Conservation (phyloP, 2,329 filamentous ascomycete genomes). For the Cryphonectria carpinicola region DNA sequence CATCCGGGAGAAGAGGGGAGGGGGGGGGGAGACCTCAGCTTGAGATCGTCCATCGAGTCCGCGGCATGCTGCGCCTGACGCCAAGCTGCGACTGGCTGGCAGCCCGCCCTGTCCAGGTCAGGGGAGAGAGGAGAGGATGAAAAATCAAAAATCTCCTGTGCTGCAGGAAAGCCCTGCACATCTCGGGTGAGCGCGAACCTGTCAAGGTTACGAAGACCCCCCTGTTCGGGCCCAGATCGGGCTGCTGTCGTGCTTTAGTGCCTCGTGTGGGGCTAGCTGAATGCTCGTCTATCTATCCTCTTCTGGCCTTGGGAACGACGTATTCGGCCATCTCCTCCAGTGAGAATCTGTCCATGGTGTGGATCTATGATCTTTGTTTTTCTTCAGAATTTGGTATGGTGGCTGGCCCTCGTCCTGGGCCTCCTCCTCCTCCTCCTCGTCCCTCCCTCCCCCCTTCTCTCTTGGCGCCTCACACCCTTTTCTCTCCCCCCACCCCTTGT, state of each 20-base stretch:
- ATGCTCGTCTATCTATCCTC: constrained; percentile 23
- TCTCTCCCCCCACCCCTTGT: not conserved
- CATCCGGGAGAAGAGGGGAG: not conserved
- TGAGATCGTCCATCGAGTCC: not conserved
- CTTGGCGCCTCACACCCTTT: not conserved
- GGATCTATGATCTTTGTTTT: constrained; percentile 6
- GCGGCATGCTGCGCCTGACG: constrained; percentile 8
- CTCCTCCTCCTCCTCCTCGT: not conserved
- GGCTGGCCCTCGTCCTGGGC: not conserved
- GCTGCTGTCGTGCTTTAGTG: constrained; percentile 28
- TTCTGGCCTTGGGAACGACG: constrained; percentile 18
- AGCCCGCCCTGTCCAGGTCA: not conserved
- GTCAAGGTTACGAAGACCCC: not conserved
- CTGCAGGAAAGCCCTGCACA: constrained; percentile 12
- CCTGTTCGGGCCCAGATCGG: constrained; percentile 23
- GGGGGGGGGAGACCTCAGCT: not conserved
- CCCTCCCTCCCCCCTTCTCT: not conserved
- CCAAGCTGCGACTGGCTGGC: constrained; percentile 12
- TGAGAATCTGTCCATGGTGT: not conserved
- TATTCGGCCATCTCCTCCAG: constrained; percentile 23
- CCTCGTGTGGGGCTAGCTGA: constrained; percentile 25
- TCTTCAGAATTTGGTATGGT: not conserved
- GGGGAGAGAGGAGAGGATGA: not conserved
- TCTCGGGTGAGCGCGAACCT: constrained; percentile 15
- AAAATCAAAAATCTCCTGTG: constrained; percentile 7